phyloP scores from a whole-genome alignment of 768 basidiomycete genomes.

The Phlegmacium glaucopus region DNA sequence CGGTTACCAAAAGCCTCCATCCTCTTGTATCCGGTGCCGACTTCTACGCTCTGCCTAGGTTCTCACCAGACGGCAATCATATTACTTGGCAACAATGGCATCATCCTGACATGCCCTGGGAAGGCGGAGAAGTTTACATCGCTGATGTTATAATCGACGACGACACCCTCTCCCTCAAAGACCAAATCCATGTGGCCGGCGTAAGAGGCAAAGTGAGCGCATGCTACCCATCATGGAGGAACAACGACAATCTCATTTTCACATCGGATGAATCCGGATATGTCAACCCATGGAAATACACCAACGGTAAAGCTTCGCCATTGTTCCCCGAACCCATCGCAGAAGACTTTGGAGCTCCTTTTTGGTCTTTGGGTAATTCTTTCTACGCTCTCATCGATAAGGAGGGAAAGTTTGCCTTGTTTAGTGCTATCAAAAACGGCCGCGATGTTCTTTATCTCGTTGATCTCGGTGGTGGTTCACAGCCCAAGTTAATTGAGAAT shows the following conservation, averaged over 20 bases:
- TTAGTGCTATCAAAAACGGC: conserved; percentile 35
- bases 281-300: conserved; percentile 59
- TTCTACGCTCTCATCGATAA: conserved; percentile 39
- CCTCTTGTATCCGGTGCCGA: conserved; percentile 56
- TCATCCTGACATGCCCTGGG: conserved; percentile 62
- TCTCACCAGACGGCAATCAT: conserved; percentile 56
- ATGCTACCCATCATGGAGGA: conserved; percentile 52
- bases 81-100: conserved; percentile 67
- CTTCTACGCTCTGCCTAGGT: conserved; percentile 66
- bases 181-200: conserved; percentile 44
- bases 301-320: conserved; percentile 26
- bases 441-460: conserved; percentile 32
- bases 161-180: conserved; percentile 25
- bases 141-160: conserved; percentile 34
- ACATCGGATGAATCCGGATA: conserved; percentile 59
- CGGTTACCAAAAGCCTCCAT: conserved; percentile 36
- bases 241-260: conserved; percentile 50
- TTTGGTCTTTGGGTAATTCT: conserved; percentile 46
- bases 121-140: conserved; percentile 52
- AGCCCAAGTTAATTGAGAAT: conserved; percentile 27
- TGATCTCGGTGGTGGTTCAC: conserved; percentile 20
- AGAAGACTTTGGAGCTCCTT: conserved; percentile 51
- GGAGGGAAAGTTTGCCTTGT: conserved; percentile 24
- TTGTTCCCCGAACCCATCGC: conserved; percentile 36
- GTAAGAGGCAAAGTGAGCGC: conserved; percentile 43